phyloP scores from a whole-genome alignment of 306 rosid species.

The Phaseolus lunatus region DNA sequence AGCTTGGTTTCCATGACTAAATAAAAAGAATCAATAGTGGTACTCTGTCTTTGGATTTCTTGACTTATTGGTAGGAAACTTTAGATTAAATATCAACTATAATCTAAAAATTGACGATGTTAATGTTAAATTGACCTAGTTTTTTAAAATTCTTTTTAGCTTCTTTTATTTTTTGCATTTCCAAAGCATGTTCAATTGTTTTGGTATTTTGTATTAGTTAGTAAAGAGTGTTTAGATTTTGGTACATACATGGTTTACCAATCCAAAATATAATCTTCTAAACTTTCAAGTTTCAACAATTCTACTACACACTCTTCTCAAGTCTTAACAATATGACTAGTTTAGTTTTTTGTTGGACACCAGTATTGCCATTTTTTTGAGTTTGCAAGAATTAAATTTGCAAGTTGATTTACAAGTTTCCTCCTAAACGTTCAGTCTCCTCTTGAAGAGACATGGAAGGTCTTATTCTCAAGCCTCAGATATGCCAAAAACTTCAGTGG shows the following conservation, averaged over 20 bases:
- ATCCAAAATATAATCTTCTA: neutral
- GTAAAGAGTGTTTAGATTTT: neutral
- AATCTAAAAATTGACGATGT: neutral
- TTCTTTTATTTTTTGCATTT: slow-evolving; percentile 1
- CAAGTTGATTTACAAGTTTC: too few relatives aligned
- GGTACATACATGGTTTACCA: neutral
- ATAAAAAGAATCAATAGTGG: neutral
- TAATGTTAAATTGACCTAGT: neutral
- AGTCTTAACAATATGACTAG: slow-evolving; percentile 3
- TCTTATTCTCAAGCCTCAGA: slow-evolving; percentile 79
- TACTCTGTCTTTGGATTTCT: neutral
- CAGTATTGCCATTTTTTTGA: neutral
- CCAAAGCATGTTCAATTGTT: neutral
- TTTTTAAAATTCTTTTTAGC: neutral
- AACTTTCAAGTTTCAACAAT: neutral
- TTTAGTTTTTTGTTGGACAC: neutral
- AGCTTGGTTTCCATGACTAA: neutral
- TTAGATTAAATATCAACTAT: neutral
- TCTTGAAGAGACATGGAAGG: slow-evolving; percentile 95
- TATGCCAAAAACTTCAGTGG: slow-evolving; percentile 84
- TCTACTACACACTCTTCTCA: neutral
- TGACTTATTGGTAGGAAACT: neutral
- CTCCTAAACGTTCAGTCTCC: slow-evolving; percentile 58
- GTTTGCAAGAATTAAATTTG: neutral
- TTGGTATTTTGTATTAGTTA: neutral